Percentiles rank a stretch among this genome's conserved stretches.
Evolutionary conservation across 495 filamentous ascomycete genomes (phyloP).

Genomic region (Glarea lozoyensis): DNA sequence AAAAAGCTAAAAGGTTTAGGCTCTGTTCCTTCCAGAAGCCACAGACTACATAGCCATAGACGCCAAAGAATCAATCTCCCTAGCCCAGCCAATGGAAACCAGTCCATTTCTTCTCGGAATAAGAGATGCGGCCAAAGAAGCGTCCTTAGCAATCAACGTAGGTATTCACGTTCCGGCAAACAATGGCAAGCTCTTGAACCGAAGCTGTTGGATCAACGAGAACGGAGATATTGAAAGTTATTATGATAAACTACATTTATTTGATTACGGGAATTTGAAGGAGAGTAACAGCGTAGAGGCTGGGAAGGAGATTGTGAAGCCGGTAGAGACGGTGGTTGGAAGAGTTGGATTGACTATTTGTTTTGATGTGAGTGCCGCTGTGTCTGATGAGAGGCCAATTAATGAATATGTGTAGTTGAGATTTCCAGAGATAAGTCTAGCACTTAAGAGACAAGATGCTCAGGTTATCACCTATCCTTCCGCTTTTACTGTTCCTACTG

Average conservation of each 20-base stretch:
- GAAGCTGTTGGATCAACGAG: constrained; percentile 61
- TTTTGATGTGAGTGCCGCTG: constrained; percentile 61
- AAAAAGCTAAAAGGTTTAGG: constrained; percentile 32
- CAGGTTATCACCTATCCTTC: constrained; percentile 81
- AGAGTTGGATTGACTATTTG: constrained; percentile 74
- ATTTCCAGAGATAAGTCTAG: constrained; percentile 69
- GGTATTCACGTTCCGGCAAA: constrained; percentile 76
- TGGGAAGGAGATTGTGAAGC: constrained; percentile 49
- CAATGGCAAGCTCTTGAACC: constrained; percentile 50
- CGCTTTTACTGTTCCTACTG: constrained; percentile 85
- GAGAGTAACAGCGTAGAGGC: constrained; percentile 59
- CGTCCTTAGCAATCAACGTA: constrained; percentile 67
- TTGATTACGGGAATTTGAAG: constrained; percentile 62
- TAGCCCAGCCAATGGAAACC: constrained; percentile 48
- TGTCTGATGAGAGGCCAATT: neutral
- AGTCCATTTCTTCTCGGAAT: constrained; percentile 64
- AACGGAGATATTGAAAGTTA: constrained; percentile 49
- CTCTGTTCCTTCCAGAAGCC: constrained; percentile 88
- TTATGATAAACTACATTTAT: constrained; percentile 75
- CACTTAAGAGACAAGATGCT: constrained; percentile 53
- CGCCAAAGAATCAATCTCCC: constrained; percentile 53
- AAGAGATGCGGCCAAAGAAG: constrained; percentile 49
- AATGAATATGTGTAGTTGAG: constrained; percentile 38
- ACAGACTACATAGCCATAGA: constrained; percentile 75
- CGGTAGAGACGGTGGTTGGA: constrained; percentile 65